Evolutionary conservation across 805 yeast species (phyloP).

Genomic region (Candida sonorensis): DNA sequence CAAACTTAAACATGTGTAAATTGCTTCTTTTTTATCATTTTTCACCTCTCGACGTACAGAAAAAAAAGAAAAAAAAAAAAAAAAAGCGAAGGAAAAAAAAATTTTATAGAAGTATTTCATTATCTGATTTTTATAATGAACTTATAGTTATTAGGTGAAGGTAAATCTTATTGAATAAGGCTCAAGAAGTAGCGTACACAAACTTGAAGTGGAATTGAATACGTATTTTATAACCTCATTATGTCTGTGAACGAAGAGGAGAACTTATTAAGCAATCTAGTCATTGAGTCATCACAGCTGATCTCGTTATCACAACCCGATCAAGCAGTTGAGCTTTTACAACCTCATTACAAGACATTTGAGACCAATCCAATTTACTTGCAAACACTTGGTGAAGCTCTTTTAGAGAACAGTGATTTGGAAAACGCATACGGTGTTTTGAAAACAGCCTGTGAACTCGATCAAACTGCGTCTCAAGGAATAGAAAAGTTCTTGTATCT

Average conservation of each 20-base stretch:
- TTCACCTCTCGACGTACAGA: no score
- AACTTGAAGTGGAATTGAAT: no score
- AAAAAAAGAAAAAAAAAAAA: no score
- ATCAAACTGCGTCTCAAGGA: conserved; percentile 57
- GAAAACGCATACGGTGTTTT: conserved; percentile 69
- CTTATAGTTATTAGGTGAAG: no score
- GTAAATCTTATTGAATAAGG: no score
- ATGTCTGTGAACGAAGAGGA: conserved; percentile 3
- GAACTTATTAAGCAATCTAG: conserved; percentile 7
- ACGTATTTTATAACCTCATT: no score
- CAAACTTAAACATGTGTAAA: no score
- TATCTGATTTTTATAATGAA: no score
- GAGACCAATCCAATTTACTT: conserved; percentile 38
- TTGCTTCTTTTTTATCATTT: no score
- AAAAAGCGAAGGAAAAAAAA: no score
- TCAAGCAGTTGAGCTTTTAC: conserved; percentile 42
- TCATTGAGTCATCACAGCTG: conserved; percentile 36
- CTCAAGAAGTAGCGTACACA: no score
- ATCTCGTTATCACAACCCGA: conserved; percentile 45
- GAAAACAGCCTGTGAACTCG: conserved; percentile 55
- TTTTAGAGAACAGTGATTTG: conserved; percentile 72
- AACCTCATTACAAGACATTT: conserved; percentile 30
- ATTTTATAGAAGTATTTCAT: no score
- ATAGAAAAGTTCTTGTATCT: conserved; percentile 82
- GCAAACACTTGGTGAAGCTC: conserved; percentile 65